Evolutionary conservation across 1,284 basidiomycete genomes (phyloP), one percentile per base, ranked within the genome.

Genomic region (Lignosus rhinocerotis): DNA sequence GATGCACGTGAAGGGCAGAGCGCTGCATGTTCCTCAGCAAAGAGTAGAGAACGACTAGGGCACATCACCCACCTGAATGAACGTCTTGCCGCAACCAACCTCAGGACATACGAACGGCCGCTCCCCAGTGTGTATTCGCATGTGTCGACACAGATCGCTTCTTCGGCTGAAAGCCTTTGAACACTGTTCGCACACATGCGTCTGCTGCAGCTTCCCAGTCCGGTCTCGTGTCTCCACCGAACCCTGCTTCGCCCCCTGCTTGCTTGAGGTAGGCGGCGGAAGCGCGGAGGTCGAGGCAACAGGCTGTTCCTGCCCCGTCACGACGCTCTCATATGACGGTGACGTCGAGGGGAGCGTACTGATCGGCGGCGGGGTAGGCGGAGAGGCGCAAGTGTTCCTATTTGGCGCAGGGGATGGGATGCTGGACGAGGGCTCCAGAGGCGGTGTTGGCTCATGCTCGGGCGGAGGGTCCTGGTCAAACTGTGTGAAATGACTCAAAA

Each of bases 121-220:
- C 72, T 95, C 93, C 32, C 93, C 93, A 0, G 93, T 94, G 69
- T 95, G 93, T 75, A 94, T 94, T 52, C 92, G 84, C 78, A 86
- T 88, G 70, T 95, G 92, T 42, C 91, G 84, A 41, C 81, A 79
- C 51, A 92, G 77, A 68, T 93, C 90, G 68, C 90, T 92, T 58
- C 84, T 80, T 38, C 90, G 83, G 39, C 85, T 87, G 70, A 93
- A 93, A 6, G 83, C 78, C 74, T 93, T 93, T 62, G 79, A 77
- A 66, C 90, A 93, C 51, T 85, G 78, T 36, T 86, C 86, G 62
- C 88, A 76, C 76, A 85, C 53, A 73, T 82, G 76, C 8, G 60
- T 56, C 34, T 67, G 65, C 32, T 67, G 63, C 12, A 71, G 70
- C 62, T 70, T 73, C 39, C 71, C 74, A 57, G 59, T 67, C 25